Conservation (phyloP, 495 filamentous ascomycete species). For the Hypoxylon crocopeplum region DNA sequence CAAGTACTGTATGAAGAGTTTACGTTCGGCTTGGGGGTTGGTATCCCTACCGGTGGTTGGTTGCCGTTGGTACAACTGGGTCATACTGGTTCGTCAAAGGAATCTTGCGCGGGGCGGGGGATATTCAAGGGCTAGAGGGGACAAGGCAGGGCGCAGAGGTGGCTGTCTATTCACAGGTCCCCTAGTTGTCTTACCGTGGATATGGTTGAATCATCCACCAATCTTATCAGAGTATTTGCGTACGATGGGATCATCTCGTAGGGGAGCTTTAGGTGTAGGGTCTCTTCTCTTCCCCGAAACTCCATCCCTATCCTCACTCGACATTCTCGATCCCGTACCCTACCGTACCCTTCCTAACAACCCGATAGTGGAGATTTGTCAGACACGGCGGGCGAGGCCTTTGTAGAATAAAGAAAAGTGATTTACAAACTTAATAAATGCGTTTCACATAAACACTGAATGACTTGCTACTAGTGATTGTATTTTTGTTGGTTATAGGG, state of each 20-base stretch:
- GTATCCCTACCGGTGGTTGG: conserved; percentile 15
- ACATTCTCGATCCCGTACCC: too few relatives aligned
- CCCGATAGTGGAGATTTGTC: conserved; percentile 20
- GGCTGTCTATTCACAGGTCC: conserved; percentile 20
- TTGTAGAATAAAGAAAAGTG: conserved; percentile 30
- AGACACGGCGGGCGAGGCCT: too few relatives aligned
- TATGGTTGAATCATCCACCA: conserved; percentile 10
- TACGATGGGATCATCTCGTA: conserved; percentile 1
- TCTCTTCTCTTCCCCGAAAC: conserved; percentile 15
- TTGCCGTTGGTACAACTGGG: conserved; percentile 16
- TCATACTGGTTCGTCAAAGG: conserved; percentile 17
- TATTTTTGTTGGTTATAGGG: too few relatives aligned
- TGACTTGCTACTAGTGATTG: too few relatives aligned
- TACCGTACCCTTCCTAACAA: too few relatives aligned
- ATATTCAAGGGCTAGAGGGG: conserved; percentile 13
- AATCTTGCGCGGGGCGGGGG: conserved; percentile 7
- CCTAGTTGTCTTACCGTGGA: conserved; percentile 10
- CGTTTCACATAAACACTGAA: too few relatives aligned
- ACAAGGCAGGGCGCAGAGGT: conserved; percentile 20
- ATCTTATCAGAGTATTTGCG: conserved; percentile 11
- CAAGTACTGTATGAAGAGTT: neutral
- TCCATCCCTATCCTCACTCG: too few relatives aligned
- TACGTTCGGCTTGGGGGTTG: conserved; percentile 13
- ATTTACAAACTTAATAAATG: conserved; percentile 28
- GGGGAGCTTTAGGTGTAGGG: conserved; percentile 18